Evolutionary conservation across 2,329 filamentous ascomycete species (phyloP), one percentile per base, ranked within the genome.

Genomic region (Neonectria hederae): DNA sequence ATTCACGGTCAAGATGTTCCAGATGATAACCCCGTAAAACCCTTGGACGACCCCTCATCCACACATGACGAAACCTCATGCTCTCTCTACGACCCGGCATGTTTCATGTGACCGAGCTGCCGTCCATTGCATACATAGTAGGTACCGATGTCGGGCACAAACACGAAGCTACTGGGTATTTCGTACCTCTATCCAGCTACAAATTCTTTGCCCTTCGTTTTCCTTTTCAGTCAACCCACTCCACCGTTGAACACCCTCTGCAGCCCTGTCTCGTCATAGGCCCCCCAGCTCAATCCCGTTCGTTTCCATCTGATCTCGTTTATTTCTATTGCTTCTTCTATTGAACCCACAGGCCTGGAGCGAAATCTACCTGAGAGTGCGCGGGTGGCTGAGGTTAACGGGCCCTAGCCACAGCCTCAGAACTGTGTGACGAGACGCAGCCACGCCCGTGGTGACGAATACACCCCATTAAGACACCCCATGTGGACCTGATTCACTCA

Each of bases 361-460:
- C 35, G 19, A 40, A 55, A 49, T 30, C 57, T 42, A 35, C 43
- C 32, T 54, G 59, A 24, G 35, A 22, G 42, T 57, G 26, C 26
- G 45, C 26, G 35, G 45, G 51, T 45, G 61, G 61, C 61, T 63
- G 43, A 63, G 45, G 22, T 49, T 54, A n/a, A 32, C 45, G 5
- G 35, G 35, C 6, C 59, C 59, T 22, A 63, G 54, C 60, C 60
- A 63, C 49, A 51, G 53, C 28, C 52, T 51, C 45, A 45, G 28
- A 32, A 5, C 46, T 40, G 21, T 38, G 38, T 32, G 14, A 45
- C 43, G 14, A 19, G 26, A 38, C 55, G 49, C 55, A 63, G 61
- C 61, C 61, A 63, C 61, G 19, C 43, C 43, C 49, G 19, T 42
- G 49, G 55, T 63, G 61, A 63, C 61, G 61, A 63, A 63, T 63